phyloP scores from a whole-genome alignment of 805 yeast genomes.

The Metschnikowia rubicola region DNA sequence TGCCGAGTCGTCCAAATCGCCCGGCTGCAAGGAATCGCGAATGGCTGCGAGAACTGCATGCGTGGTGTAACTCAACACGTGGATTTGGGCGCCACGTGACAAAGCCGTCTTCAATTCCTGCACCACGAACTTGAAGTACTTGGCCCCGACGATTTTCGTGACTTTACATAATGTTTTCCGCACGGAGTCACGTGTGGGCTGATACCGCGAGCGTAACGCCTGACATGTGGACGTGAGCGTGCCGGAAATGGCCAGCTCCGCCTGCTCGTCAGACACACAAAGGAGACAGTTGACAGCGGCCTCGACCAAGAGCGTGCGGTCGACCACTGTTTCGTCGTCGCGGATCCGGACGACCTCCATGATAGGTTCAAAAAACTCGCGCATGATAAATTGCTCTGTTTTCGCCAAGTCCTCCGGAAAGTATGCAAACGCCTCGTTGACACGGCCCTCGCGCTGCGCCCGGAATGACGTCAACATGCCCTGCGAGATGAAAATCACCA shows the following conservation, averaged over 20 bases:
- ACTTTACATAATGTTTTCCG: constrained; percentile 72
- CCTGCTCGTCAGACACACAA: constrained; percentile 54
- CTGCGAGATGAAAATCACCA: constrained; percentile 55
- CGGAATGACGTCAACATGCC: constrained; percentile 42
- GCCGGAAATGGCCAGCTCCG: constrained; percentile 69
- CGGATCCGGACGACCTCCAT: constrained; percentile 57
- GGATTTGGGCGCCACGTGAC: constrained; percentile 87
- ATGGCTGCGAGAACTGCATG: constrained; percentile 66
- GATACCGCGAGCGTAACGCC: constrained; percentile 77
- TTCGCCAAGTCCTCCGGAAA: constrained; percentile 26
- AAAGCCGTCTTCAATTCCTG: constrained; percentile 77
- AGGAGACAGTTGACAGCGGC: constrained; percentile 67
- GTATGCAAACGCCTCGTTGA: constrained; percentile 19
- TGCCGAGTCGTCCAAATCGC: constrained; percentile 72
- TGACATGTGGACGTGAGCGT: constrained; percentile 85
- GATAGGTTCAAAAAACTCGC: constrained; percentile 60
- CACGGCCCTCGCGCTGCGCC: constrained; percentile 13
- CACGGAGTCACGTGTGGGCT: constrained; percentile 82
- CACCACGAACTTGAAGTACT: constrained; percentile 68
- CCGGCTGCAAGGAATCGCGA: constrained; percentile 46
- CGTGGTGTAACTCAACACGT: constrained; percentile 83
- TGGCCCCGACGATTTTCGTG: constrained; percentile 63
- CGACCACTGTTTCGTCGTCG: constrained; percentile 74
- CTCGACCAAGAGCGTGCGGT: constrained; percentile 76
- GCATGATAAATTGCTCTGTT: constrained; percentile 41